These are phyloP conservation scores for Digitaria exilis DNA, from an alignment of 202 grass and related monocot species.

Conservation along the genomic window DNA sequence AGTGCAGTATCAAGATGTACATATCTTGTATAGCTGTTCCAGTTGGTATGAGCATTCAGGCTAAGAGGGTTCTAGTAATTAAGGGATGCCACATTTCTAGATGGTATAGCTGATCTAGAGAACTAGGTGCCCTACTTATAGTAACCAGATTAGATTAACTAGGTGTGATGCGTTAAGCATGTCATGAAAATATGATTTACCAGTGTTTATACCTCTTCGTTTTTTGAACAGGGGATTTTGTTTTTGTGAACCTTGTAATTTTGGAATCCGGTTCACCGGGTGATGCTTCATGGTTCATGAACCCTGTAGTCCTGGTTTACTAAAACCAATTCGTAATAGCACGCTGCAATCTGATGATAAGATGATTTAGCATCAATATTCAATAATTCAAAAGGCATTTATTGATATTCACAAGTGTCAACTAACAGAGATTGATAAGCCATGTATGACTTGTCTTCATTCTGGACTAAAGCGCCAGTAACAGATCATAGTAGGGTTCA, in stretches of 20 bases:
- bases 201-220: not conserved
- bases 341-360: not conserved
- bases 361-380: not conserved
- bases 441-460: not conserved
- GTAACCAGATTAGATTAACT: not conserved
- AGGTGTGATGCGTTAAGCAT: not conserved
- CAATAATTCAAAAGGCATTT: not conserved
- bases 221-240: not conserved
- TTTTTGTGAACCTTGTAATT: not conserved
- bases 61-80: conserved; percentile 1
- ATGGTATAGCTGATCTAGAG: not conserved
- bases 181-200: not conserved
- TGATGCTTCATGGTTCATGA: not conserved
- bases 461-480: not conserved
- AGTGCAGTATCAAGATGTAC: not conserved
- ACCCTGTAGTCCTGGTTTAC: not conserved
- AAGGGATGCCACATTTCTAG: not conserved
- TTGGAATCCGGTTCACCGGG: not conserved
- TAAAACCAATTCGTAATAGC: not conserved
- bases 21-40: conserved; percentile 1
- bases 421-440: not conserved
- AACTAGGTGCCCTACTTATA: not conserved
- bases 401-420: not conserved
- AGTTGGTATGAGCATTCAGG: conserved; percentile 15
- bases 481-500: not conserved